Conservation (phyloP, 108 stramenopile species). For the Cyclotella choctawhatcheeana region DNA sequence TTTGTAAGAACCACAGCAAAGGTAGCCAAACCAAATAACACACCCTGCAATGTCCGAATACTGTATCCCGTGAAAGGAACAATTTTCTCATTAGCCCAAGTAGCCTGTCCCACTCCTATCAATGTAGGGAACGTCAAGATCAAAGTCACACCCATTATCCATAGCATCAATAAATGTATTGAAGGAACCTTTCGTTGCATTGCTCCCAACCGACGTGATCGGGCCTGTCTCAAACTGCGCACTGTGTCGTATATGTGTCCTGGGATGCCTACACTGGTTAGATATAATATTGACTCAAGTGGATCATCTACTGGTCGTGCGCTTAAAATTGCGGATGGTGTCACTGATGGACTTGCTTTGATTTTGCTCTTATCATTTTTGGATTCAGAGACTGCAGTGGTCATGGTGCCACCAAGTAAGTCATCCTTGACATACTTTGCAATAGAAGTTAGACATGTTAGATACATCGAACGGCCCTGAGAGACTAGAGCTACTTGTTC, state of each 20-base stretch:
- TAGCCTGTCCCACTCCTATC: slow-evolving; percentile 84
- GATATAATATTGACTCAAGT: slow-evolving; percentile 86
- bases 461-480: slow-evolving; percentile 81
- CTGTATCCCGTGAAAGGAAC: slow-evolving; percentile 86
- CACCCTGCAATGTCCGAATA: slow-evolving; percentile 81
- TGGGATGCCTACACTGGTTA: slow-evolving; percentile 89
- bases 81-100: too few species aligned
- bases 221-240: slow-evolving; percentile 77
- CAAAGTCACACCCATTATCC: slow-evolving; percentile 76
- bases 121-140: slow-evolving; percentile 82
- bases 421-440: slow-evolving; percentile 53
- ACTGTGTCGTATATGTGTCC: slow-evolving; percentile 90
- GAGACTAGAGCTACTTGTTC: slow-evolving; percentile 90
- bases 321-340: slow-evolving; percentile 73
- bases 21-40: slow-evolving; percentile 84
- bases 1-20: slow-evolving; percentile 81
- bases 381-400: too few species aligned
- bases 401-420: too few species aligned
- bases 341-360: slow-evolving; percentile 58
- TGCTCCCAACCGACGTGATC: slow-evolving; percentile 77
- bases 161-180: slow-evolving; percentile 78
- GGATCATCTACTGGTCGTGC: slow-evolving; percentile 88
- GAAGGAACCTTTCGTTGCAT: slow-evolving; percentile 81
- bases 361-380: slow-evolving; percentile 80
- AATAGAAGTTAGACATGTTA: slow-evolving; percentile 47